Evolutionary conservation across 73 alveolate species (phyloP).

Genomic region (Uronychia setigera): DNA sequence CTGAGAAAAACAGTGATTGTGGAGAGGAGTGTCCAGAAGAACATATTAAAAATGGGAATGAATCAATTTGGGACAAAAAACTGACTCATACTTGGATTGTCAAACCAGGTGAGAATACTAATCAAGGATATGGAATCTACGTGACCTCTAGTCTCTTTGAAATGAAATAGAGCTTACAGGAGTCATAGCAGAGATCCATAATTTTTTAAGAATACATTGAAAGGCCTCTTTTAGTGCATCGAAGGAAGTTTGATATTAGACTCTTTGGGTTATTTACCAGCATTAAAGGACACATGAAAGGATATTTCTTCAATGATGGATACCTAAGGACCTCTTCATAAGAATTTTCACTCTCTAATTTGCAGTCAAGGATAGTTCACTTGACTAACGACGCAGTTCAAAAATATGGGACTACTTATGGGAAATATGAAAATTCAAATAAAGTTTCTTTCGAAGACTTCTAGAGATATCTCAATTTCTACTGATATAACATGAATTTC

Average conservation of each 20-base stretch:
- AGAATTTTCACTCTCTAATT: slow-evolving; percentile 77
- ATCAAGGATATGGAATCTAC: slow-evolving; percentile 38
- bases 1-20: neutral
- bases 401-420: slow-evolving; percentile 89
- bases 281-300: slow-evolving; percentile 74
- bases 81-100: slow-evolving; percentile 28
- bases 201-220: slow-evolving; percentile 67
- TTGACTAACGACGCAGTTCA: slow-evolving; percentile 93
- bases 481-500: slow-evolving; percentile 56
- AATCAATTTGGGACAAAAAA: neutral
- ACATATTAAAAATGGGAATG: neutral
- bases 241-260: slow-evolving; percentile 76
- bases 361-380: slow-evolving; percentile 83
- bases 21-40: neutral
- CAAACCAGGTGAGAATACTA: slow-evolving; percentile 53
- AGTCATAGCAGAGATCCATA: neutral
- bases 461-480: slow-evolving; percentile 71
- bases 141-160: slow-evolving; percentile 4
- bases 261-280: slow-evolving; percentile 56
- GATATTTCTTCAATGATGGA: slow-evolving; percentile 92
- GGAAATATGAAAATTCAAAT: slow-evolving; percentile 84
- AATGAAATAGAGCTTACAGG: neutral
- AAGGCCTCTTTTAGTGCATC: slow-evolving; percentile 66
- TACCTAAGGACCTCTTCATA: slow-evolving; percentile 89
- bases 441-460: slow-evolving; percentile 50